Evolutionary conservation across 176 grass and related monocot genomes (phyloP), one percentile per base, ranked within the genome.

Genomic region (Microstegium vimineum): DNA sequence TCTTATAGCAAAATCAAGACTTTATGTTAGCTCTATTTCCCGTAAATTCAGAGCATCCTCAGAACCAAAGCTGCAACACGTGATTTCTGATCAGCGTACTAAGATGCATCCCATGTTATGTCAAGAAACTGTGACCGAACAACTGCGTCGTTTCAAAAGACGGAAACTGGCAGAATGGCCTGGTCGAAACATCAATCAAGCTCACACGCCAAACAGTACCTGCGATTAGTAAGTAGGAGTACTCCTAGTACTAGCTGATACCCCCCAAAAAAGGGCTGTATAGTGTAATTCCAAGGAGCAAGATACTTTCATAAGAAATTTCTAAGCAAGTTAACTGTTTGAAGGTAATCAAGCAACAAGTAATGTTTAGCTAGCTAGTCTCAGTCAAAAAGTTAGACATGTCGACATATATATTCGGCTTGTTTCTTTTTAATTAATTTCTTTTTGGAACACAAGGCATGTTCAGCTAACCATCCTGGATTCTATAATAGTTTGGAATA

Each of bases 201-300:
- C 20, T 74, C 88, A 83, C 79, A 79, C 30, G 66, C 8, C 12
- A 62, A 90, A 86, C 83, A 82, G 65, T 73, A 46, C 57, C 40
- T 16, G 61, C 34, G 41, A 60, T 28, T 51, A n/a, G n/a, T n/a
- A n/a, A n/a, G n/a, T n/a, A n/a, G n/a, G n/a, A n/a, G n/a, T n/a
- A n/a, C n/a, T n/a, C n/a, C n/a, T n/a, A n/a, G n/a, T n/a, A n/a
- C n/a, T n/a, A 8, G 49, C 18, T 52, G 18, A 52, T 8, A 35
- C 20, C 17, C 49, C 16, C 17, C n/a, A n/a, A 2, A 20, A 18
- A 49, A 49, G 15, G 16, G 5, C 1, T 52, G 51, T 56, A 56
- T n/a, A 14, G 17, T 75, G 60, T 13, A 28, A 30, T 71, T n/a
- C 31, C 18, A 38, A 17, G 5, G 5, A 73, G 45, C 37, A 51